phyloP scores from a whole-genome alignment of 306 rosid genomes.

The Dryas drummondii region DNA sequence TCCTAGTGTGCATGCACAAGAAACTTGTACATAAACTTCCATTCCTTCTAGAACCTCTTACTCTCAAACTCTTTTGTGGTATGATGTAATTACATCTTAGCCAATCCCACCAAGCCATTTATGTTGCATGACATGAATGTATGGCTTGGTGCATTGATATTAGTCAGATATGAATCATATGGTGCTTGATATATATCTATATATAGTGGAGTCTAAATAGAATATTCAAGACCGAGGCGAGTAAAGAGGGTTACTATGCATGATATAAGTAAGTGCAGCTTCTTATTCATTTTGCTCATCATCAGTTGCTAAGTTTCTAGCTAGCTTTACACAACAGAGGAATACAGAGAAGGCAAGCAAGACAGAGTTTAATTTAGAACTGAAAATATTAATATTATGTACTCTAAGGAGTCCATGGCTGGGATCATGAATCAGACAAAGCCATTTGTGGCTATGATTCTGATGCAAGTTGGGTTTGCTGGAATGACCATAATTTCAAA shows the following conservation, averaged over 20 bases:
- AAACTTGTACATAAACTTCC: too few relatives aligned
- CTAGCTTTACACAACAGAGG: not conserved
- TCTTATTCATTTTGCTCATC: not conserved
- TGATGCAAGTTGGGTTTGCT: slow-evolving; percentile 49
- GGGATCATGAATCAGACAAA: slow-evolving; percentile 13
- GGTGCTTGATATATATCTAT: not conserved
- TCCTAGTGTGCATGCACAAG: too few relatives aligned
- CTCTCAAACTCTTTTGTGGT: not conserved
- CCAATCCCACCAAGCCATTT: not conserved
- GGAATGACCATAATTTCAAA: slow-evolving; percentile 45
- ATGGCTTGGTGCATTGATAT: too few relatives aligned
- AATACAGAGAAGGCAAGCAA: not conserved
- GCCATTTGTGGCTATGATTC: slow-evolving; percentile 41
- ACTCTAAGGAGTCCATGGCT: slow-evolving; percentile 15
- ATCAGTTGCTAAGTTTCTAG: not conserved
- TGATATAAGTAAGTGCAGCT: slow-evolving; percentile 11
- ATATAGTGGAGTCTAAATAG: slow-evolving; percentile 14
- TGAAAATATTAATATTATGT: not conserved
- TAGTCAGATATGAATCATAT: slow-evolving; percentile 15
- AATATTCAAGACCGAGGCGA: not conserved
- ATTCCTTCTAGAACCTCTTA: not conserved
- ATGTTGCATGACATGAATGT: not conserved
- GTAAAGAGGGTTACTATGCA: slow-evolving; percentile 5
- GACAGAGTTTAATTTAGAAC: slow-evolving; percentile 2
- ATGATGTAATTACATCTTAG: not conserved